These are phyloP conservation scores for Melampsora americana DNA, from an alignment of 1,284 basidiomycete species.

Conservation along the genomic window DNA sequence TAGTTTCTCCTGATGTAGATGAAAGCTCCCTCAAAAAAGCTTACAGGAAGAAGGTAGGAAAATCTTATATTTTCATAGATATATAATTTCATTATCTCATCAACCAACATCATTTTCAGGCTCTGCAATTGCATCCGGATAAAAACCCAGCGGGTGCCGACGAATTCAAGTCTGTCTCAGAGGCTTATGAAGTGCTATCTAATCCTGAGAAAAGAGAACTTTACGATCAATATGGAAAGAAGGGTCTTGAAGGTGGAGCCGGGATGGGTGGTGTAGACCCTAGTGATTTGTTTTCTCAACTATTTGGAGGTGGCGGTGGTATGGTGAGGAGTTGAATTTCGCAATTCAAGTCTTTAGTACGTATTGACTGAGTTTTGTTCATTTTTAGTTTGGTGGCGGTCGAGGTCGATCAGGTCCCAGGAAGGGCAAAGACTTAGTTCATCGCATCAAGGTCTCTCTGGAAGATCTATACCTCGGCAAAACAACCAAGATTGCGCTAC, in stretches of 20 bases:
- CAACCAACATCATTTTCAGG: constrained; percentile 59
- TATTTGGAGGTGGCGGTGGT: constrained; percentile 73
- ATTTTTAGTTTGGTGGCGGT: constrained; percentile 60
- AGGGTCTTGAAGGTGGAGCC: constrained; percentile 70
- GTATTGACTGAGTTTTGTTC: constrained; percentile 56
- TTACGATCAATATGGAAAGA: constrained; percentile 92
- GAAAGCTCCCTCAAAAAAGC: constrained; percentile 59
- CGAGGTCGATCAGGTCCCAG: constrained; percentile 73
- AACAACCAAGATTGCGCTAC: constrained; percentile 93
- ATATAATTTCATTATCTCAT: constrained; percentile 45
- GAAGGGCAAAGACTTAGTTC: constrained; percentile 96
- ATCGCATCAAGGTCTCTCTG: constrained; percentile 90
- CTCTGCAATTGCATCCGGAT: constrained; percentile 87
- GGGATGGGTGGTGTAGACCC: constrained; percentile 82
- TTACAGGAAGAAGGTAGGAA: constrained; percentile 80
- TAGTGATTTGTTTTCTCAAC: constrained; percentile 93
- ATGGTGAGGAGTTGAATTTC: constrained; percentile 50
- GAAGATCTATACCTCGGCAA: constrained; percentile 99
- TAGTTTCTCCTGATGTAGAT: constrained; percentile 31
- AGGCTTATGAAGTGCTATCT: constrained; percentile 84
- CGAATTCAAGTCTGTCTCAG: constrained; percentile 94
- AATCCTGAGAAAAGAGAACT: constrained; percentile 78
- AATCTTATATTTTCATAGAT: constrained; percentile 8
- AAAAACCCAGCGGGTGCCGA: constrained; percentile 67
- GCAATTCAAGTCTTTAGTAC: neutral